Evolutionary conservation across 2,329 filamentous ascomycete species (phyloP).

Genomic region (Sclerotinia minor): DNA sequence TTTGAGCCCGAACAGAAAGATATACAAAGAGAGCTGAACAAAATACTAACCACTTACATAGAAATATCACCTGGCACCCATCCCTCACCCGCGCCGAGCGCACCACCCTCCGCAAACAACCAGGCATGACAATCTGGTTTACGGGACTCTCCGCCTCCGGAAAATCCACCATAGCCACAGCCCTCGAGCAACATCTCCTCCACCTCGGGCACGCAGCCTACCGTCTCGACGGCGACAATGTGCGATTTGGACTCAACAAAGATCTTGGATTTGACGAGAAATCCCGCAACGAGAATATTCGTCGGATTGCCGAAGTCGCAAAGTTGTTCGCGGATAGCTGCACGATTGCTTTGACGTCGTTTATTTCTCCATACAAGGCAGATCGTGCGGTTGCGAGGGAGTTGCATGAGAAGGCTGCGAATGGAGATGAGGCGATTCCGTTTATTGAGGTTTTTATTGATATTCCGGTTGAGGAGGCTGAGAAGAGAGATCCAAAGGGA

Average conservation of each 20-base stretch:
- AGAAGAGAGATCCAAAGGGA: slow-evolving; percentile 95
- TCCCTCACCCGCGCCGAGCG: slow-evolving; percentile 76
- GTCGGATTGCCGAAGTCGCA: slow-evolving; percentile 86
- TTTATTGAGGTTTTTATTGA: slow-evolving; percentile 96
- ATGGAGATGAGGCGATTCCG: slow-evolving; percentile 64
- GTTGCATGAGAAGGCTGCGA: slow-evolving; percentile 65
- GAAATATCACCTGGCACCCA: slow-evolving; percentile 89
- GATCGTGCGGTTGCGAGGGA: slow-evolving; percentile 81
- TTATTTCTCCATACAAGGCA: slow-evolving; percentile 91
- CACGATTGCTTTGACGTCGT: slow-evolving; percentile 86
- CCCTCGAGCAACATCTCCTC: slow-evolving; percentile 94
- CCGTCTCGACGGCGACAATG: slow-evolving; percentile 96
- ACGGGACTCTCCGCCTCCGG: slow-evolving; percentile 94
- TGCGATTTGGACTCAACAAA: slow-evolving; percentile 97
- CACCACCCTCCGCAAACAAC: slow-evolving; percentile 73
- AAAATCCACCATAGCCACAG: slow-evolving; percentile 95
- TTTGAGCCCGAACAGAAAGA: neutral
- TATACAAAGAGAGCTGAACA: neutral
- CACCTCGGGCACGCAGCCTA: slow-evolving; percentile 82
- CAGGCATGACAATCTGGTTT: slow-evolving; percentile 95
- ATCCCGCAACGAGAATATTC: slow-evolving; percentile 97
- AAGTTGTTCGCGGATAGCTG: slow-evolving; percentile 93
- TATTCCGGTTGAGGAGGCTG: slow-evolving; percentile 85
- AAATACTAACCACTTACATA: slow-evolving; percentile 43
- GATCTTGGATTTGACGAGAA: slow-evolving; percentile 92